These are phyloP conservation scores for Penicillium sclerotigenum DNA, from an alignment of 2,329 filamentous ascomycete genomes.

Conservation along the genomic window DNA sequence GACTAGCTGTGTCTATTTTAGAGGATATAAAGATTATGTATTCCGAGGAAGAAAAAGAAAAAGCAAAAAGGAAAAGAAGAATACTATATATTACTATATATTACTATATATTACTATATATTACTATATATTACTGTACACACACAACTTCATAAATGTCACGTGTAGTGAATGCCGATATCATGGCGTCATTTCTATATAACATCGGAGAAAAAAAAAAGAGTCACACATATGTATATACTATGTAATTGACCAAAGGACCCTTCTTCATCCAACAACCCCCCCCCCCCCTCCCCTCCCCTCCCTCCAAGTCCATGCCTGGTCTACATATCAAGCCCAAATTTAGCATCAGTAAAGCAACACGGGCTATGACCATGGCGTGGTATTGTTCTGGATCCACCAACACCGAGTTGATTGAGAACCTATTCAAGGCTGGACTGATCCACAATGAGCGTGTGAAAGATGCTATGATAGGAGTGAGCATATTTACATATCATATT, in stretches of 20 bases:
- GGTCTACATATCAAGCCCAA: neutral
- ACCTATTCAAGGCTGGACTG: slow-evolving; percentile 68
- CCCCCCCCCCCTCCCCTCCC: too few species aligned
- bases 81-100: too few species aligned
- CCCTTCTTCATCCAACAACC: too few species aligned
- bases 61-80: too few species aligned
- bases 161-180: neutral
- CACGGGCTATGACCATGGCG: slow-evolving; percentile 61
- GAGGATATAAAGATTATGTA: too few species aligned
- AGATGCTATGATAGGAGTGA: slow-evolving; percentile 73
- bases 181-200: slow-evolving; percentile 6
- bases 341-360: neutral
- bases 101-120: too few species aligned
- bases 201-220: neutral
- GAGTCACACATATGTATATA: neutral
- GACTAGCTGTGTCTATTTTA: too few species aligned
- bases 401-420: slow-evolving; percentile 73
- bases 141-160: too few species aligned
- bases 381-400: slow-evolving; percentile 78
- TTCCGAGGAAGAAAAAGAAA: too few species aligned
- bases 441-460: slow-evolving; percentile 71
- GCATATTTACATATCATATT: slow-evolving; percentile 11
- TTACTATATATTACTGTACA: too few species aligned
- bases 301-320: neutral
- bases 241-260: slow-evolving; percentile 1